Percentiles rank a stretch among this genome's conserved stretches.
Conservation (phyloP, 495 filamentous ascomycete species). For the Daldinia caldariorum region DNA sequence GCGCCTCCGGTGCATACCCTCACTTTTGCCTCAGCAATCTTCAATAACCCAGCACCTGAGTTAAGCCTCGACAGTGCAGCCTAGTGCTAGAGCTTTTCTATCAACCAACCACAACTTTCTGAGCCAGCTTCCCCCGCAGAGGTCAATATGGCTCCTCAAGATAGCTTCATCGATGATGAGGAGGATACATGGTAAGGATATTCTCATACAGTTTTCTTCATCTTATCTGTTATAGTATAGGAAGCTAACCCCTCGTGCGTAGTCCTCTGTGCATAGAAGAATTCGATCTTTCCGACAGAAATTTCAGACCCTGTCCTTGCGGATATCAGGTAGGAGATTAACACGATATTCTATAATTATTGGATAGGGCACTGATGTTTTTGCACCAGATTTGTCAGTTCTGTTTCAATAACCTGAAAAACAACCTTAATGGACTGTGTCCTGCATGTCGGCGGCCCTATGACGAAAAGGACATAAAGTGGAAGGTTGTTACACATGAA, state of each 20-base stretch:
- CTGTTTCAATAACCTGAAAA: slow-evolving; percentile 98
- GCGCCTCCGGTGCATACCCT: slow-evolving; percentile 15
- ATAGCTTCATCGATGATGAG: slow-evolving; percentile 97
- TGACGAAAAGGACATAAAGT: slow-evolving; percentile 95
- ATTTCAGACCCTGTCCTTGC: slow-evolving; percentile 97
- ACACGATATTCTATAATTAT: slow-evolving; percentile 2
- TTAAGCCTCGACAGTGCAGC: background rate
- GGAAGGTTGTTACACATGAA: slow-evolving; percentile 90
- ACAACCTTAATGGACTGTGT: slow-evolving; percentile 93
- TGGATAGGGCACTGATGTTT: slow-evolving; percentile 27
- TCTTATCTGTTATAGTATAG: background rate
- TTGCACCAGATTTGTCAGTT: slow-evolving; percentile 91
- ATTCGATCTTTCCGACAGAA: slow-evolving; percentile 95
- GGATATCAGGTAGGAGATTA: slow-evolving; percentile 84
- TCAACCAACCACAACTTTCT: slow-evolving; percentile 22
- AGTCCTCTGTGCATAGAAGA: slow-evolving; percentile 99
- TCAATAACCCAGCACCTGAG: slow-evolving; percentile 5
- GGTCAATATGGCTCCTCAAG: slow-evolving; percentile 76
- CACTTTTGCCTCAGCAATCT: slow-evolving; percentile 2
- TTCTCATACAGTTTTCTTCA: slow-evolving; percentile 15
- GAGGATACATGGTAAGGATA: slow-evolving; percentile 84
- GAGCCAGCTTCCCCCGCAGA: slow-evolving; percentile 25
- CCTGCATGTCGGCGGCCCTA: slow-evolving; percentile 95
- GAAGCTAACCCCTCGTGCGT: slow-evolving; percentile 38
- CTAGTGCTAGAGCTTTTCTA: slow-evolving; percentile 23